Percentiles rank a stretch among this genome's conserved stretches.
These are phyloP conservation scores for Rhypophila decipiens DNA, from an alignment of 495 filamentous ascomycete genomes.

Conservation along the genomic window DNA sequence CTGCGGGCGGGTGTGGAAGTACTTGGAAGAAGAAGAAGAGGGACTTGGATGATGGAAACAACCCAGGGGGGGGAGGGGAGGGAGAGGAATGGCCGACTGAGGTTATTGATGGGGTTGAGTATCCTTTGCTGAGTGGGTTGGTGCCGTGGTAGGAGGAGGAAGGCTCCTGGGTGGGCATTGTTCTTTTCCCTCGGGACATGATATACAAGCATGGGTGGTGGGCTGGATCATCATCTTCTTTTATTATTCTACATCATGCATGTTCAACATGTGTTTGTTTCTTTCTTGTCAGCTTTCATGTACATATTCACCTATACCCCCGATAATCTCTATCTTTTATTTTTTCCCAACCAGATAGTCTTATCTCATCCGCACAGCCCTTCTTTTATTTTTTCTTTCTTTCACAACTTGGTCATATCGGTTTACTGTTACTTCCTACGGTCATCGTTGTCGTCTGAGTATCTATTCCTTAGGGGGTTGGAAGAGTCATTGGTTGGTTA, in stretches of 20 bases:
- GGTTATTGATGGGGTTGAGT: slow-evolving; percentile 34
- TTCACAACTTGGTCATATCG: too few species aligned
- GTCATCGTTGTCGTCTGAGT: too few species aligned
- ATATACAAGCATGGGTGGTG: too few species aligned
- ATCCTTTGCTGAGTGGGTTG: slow-evolving; percentile 31
- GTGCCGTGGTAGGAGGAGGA: slow-evolving; percentile 31
- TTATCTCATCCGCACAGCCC: too few species aligned
- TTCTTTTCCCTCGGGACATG: too few species aligned
- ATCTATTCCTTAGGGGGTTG: too few species aligned
- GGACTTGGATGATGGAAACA: slow-evolving; percentile 6
- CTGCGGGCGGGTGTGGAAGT: slow-evolving; percentile 24
- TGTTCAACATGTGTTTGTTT: not conserved
- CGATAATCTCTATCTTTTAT: not conserved
- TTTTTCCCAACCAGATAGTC: too few species aligned
- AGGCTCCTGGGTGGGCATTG: too few species aligned
- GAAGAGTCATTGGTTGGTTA: too few species aligned
- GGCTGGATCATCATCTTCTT: not conserved
- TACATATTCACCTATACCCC: not conserved
- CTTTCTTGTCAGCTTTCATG: not conserved
- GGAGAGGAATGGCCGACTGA: slow-evolving; percentile 20
- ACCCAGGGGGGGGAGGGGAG: too few species aligned
- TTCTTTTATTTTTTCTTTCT: too few species aligned
- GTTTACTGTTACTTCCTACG: too few species aligned
- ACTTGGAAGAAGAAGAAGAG: slow-evolving; percentile 30
- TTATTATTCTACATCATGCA: not conserved